Conservation (phyloP, 768 basidiomycete species). For the Amyloporia xantha region DNA sequence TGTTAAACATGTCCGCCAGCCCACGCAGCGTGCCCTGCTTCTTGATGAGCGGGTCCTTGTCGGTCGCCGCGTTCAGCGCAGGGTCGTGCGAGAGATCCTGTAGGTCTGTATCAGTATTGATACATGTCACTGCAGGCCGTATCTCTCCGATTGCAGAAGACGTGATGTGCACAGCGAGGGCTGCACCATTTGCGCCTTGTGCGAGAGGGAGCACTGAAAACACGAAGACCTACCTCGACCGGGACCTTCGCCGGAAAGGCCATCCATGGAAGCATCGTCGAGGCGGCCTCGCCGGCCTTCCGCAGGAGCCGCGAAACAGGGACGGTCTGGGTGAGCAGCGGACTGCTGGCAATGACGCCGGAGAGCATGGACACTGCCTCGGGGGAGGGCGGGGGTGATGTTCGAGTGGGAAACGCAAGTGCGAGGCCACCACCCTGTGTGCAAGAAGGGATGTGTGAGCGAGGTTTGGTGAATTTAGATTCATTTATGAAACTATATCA, state of each 20-base stretch:
- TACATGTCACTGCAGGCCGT: neutral
- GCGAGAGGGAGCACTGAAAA: too few relatives aligned
- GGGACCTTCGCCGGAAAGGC: conserved; percentile 50
- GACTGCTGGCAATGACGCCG: conserved; percentile 62
- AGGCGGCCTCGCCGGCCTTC: conserved; percentile 46
- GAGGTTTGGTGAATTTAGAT: too few relatives aligned
- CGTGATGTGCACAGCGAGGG: too few relatives aligned
- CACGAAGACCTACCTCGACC: conserved; percentile 42
- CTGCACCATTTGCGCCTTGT: too few relatives aligned
- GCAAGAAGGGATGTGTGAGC: neutral
- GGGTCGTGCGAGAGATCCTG: conserved; percentile 61
- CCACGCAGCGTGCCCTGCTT: conserved; percentile 36
- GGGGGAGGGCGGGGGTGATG: conserved; percentile 22
- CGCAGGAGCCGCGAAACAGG: conserved; percentile 41
- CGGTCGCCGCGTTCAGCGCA: conserved; percentile 35
- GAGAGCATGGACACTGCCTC: conserved; percentile 34
- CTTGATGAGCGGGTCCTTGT: conserved; percentile 55
- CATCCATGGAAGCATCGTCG: conserved; percentile 41
- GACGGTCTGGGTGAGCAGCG: conserved; percentile 52
- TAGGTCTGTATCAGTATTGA: neutral
- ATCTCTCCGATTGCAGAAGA: neutral
- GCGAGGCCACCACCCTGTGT: conserved; percentile 70
- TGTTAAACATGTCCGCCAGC: conserved; percentile 20
- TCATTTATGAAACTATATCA: too few relatives aligned
- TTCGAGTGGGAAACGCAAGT: conserved; percentile 49